Evolutionary conservation across 257 asterid species (phyloP).

Genomic region (Cynanchum wilfordii): DNA sequence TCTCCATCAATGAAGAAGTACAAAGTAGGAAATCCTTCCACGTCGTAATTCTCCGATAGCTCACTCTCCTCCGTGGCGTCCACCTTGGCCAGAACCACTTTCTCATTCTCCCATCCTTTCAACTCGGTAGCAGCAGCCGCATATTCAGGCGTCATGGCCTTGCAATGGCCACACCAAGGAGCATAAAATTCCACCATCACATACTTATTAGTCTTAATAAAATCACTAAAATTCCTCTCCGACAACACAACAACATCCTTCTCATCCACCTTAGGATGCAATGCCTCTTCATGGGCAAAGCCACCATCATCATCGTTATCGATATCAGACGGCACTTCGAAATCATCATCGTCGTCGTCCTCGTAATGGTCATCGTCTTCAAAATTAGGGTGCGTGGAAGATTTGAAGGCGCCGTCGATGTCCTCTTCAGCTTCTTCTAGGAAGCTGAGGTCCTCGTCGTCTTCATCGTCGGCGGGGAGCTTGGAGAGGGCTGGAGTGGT

Average conservation of each 20-base stretch:
- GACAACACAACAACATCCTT: slow-evolving; percentile 62
- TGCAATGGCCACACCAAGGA: slow-evolving; percentile 93
- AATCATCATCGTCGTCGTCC: slow-evolving; percentile 49
- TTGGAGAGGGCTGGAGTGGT: slow-evolving; percentile 17
- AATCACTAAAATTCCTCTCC: slow-evolving; percentile 63
- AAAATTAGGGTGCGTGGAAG: slow-evolving; percentile 29
- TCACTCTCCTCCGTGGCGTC: slow-evolving; percentile 73
- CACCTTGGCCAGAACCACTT: slow-evolving; percentile 70
- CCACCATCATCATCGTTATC: slow-evolving; percentile 13
- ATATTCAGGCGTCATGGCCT: slow-evolving; percentile 78
- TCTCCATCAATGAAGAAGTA: slow-evolving; percentile 74
- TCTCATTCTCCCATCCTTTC: slow-evolving; percentile 58
- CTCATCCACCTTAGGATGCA: slow-evolving; percentile 57
- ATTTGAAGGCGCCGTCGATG: slow-evolving; percentile 16
- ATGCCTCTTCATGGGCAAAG: slow-evolving; percentile 46
- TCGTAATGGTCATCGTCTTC: slow-evolving; percentile 47
- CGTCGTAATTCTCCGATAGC: slow-evolving; percentile 67
- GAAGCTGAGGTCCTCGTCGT: slow-evolving; percentile 76
- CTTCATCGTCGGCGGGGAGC: slow-evolving; percentile 21
- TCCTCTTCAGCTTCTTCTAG: slow-evolving; percentile 53
- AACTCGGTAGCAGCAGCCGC: slow-evolving; percentile 80
- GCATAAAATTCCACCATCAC: slow-evolving; percentile 93
- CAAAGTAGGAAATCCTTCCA: slow-evolving; percentile 77
- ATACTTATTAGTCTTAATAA: slow-evolving; percentile 49
- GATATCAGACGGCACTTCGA: slow-evolving; percentile 8